Percentiles rank a stretch among this genome's conserved stretches.
Evolutionary conservation across 2,329 filamentous ascomycete species (phyloP).

Genomic region (Bipolaris oryzae): DNA sequence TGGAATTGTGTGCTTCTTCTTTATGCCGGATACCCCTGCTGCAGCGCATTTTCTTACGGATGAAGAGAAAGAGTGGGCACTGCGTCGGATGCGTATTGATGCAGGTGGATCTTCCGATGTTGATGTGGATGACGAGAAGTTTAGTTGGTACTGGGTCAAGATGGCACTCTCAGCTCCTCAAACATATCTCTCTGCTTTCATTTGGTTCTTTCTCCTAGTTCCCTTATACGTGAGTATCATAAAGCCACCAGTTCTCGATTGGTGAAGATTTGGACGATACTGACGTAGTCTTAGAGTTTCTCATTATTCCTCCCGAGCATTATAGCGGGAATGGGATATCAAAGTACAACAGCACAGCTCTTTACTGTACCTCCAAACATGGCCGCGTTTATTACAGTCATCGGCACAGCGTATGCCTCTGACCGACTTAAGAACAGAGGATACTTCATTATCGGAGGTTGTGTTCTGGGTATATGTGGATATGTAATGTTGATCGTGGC

Average conservation of each 20-base stretch:
- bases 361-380: slow-evolving; percentile 54
- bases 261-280: slow-evolving; percentile 3
- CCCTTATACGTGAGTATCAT: slow-evolving; percentile 49
- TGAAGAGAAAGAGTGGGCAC: slow-evolving; percentile 35
- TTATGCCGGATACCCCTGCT: slow-evolving; percentile 57
- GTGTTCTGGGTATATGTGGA: slow-evolving; percentile 54
- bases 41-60: slow-evolving; percentile 42
- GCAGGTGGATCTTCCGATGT: slow-evolving; percentile 31
- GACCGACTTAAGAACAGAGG: slow-evolving; percentile 51
- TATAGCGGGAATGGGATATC: slow-evolving; percentile 47
- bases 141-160: slow-evolving; percentile 52
- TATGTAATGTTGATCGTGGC: slow-evolving; percentile 60
- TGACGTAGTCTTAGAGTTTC: slow-evolving; percentile 28
- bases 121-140: slow-evolving; percentile 47
- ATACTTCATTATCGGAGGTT: slow-evolving; percentile 58
- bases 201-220: slow-evolving; percentile 50
- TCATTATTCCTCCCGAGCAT: slow-evolving; percentile 51
- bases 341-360: slow-evolving; percentile 48
- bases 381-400: slow-evolving; percentile 44
- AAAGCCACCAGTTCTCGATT: background rate
- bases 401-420: slow-evolving; percentile 52
- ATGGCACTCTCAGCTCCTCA: slow-evolving; percentile 40
- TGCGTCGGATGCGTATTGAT: slow-evolving; percentile 38
- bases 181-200: slow-evolving; percentile 49
- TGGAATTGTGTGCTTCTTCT: slow-evolving; percentile 57